A percentile compares a stretch with the other conserved stretches of the same genome.
Evolutionary conservation across 2,329 filamentous ascomycete species (phyloP).

Genomic region (Fusarium globosum): DNA sequence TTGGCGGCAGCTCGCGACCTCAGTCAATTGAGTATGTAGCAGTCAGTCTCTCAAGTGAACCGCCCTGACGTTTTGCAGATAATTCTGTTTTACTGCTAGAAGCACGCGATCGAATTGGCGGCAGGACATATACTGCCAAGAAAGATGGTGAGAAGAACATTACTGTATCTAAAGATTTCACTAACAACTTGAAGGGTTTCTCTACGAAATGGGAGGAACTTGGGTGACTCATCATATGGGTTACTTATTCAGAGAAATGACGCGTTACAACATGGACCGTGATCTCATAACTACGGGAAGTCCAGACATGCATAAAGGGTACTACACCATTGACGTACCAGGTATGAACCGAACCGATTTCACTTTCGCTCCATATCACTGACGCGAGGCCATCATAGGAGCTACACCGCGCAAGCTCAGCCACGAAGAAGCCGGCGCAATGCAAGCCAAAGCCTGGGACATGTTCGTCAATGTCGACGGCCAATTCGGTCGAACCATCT

Average conservation of each 20-base stretch:
- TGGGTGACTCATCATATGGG: neutral
- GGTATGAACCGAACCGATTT: fast-evolving
- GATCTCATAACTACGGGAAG: neutral
- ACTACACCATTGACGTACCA: neutral
- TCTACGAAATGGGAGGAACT: neutral
- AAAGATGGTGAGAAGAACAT: neutral
- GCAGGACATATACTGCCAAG: neutral
- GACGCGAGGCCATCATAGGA: fast-evolving
- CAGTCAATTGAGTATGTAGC: neutral
- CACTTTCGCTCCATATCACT: fast-evolving
- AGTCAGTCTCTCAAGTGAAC: fast-evolving
- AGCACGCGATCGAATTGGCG: neutral
- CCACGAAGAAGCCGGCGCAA: neutral
- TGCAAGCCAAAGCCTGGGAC: neutral
- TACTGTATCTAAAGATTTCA: fast-evolving
- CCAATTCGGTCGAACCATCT: neutral
- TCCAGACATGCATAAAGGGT: neutral
- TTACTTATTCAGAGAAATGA: neutral
- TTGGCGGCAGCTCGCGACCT: neutral
- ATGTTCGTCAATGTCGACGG: neutral
- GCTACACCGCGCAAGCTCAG: neutral
- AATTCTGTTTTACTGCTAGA: neutral
- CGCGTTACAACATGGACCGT: neutral
- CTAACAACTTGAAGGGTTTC: neutral
- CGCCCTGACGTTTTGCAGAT: fast-evolving